Evolutionary conservation across 140 eudicot species (phyloP), one percentile per base, ranked within the genome.

Genomic region (Senecio squalidus): DNA sequence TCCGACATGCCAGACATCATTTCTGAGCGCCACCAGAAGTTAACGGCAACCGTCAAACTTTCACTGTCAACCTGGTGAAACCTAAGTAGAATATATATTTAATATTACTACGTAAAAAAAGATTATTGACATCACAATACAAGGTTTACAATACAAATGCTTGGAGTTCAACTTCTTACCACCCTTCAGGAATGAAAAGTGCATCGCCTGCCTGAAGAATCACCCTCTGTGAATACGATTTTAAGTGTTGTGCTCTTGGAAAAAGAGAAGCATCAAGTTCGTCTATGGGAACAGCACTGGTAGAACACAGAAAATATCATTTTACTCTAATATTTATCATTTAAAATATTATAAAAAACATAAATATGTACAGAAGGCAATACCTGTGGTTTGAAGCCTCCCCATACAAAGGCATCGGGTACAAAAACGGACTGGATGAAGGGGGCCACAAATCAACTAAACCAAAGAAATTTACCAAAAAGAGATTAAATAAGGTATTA

Each of bases 321-420:
- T 4, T 36, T 0, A 36, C 14, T 36, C 14, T 36, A 5, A 15
- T 36, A 8, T 36, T 13, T 36, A 36, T n/a, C n/a, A n/a, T n/a
- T n/a, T n/a, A 36, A 30, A 1, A 8, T 36, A 10, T 13, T 9
- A 15, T 36, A 36, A 15, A 36, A 24, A 52, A 34, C 34, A 46
- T 48, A 51, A 39, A 18, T 43, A 56, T 49, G 28, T 33, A 55
- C 34, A 75, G 11, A 54, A 21, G 62, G 20, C 18, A 41, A 57
- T 73, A 87, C 98, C 96, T 87, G 75, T 92, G 98, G 68, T 92
- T 92, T 36, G 96, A 92, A 65, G 98, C 87, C 72, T 91, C 98
- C 21, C 98, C 96, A 28, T 83, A 82, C 63, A 91, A 21, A 31
- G 94, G 96, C 90, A 83, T 76, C 28, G 96, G 96, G 78, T 92